A percentile compares a stretch with the other conserved stretches of the same genome.
These are phyloP conservation scores for Gnomoniopsis smithogilvyi DNA, from an alignment of 2,329 filamentous ascomycete genomes.

Conservation along the genomic window DNA sequence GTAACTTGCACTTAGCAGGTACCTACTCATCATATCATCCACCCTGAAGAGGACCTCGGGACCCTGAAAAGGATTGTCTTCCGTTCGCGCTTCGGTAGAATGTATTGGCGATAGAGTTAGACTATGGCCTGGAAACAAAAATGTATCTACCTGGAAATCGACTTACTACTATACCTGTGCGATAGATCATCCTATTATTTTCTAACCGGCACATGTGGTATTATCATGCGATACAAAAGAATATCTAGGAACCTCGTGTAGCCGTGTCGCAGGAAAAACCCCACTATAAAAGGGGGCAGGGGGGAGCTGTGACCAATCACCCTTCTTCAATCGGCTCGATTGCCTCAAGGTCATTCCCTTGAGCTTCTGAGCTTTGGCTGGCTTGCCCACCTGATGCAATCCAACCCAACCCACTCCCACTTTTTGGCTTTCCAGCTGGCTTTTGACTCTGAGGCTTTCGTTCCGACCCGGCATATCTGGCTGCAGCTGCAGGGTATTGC, in stretches of 20 bases:
- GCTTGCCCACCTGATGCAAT: neutral
- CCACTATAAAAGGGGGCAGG: neutral
- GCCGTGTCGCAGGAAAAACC: neutral
- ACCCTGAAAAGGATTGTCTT: too few relatives aligned
- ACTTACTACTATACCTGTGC: too few relatives aligned
- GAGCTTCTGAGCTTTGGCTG: neutral
- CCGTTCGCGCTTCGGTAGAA: neutral
- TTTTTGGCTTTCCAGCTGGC: neutral
- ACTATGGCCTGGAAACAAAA: too few relatives aligned
- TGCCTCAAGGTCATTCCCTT: conserved; percentile 3
- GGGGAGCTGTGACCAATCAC: conserved; percentile 13
- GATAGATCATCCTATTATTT: too few relatives aligned
- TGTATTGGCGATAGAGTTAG: neutral
- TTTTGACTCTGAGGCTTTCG: neutral
- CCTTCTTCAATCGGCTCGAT: conserved; percentile 5
- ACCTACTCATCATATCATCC: too few relatives aligned
- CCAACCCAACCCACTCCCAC: conserved; percentile 8
- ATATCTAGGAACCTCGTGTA: neutral
- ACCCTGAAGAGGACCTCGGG: too few relatives aligned
- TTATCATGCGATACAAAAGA: neutral
- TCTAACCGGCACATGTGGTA: too few relatives aligned
- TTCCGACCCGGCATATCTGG: conserved; percentile 12
- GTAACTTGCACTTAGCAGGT: neutral
- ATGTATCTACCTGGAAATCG: too few relatives aligned
- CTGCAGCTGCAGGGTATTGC: neutral